phyloP scores from a whole-genome alignment of 345 rosid species.

The Gossypium anomalum region DNA sequence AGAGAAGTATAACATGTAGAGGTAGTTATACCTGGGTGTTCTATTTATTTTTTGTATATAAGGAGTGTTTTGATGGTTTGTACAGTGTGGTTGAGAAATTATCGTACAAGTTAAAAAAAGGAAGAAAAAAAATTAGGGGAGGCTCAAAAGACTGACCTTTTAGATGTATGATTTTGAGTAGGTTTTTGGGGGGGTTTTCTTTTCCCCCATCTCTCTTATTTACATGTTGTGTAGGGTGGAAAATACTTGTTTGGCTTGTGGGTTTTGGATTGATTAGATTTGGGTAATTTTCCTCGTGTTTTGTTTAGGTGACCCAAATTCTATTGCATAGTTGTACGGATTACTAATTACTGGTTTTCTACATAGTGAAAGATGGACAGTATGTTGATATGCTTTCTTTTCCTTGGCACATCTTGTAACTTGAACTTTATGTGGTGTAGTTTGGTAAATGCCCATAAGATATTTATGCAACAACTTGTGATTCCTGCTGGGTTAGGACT shows the following conservation, averaged over 20 bases:
- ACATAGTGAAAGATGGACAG: constrained; percentile 21
- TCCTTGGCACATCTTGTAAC: neutral
- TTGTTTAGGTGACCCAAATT: constrained; percentile 32
- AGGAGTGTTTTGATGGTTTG: constrained; percentile 45
- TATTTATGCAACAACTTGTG: neutral
- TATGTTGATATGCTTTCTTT: neutral
- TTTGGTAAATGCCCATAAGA: neutral
- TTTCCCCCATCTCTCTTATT: constrained; percentile 10
- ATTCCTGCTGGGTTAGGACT: neutral
- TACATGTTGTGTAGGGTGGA: constrained; percentile 11
- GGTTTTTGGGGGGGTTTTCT: constrained; percentile 22
- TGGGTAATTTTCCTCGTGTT: constrained; percentile 29
- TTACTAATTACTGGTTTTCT: constrained; percentile 23
- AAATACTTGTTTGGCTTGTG: constrained; percentile 11
- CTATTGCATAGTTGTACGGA: neutral
- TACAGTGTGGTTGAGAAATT: constrained; percentile 46
- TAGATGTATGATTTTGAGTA: constrained; percentile 36
- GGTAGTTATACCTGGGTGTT: constrained; percentile 22
- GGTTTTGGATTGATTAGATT: constrained; percentile 26
- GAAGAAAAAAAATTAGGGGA: constrained; percentile 6
- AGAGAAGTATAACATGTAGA: constrained; percentile 9
- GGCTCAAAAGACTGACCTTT: constrained; percentile 31
- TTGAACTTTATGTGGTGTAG: neutral
- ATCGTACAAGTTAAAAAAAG: neutral
- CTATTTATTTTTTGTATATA: constrained; percentile 40